Conservation (phyloP, 352 stramenopile species). For the Pythium diclinum region DNA sequence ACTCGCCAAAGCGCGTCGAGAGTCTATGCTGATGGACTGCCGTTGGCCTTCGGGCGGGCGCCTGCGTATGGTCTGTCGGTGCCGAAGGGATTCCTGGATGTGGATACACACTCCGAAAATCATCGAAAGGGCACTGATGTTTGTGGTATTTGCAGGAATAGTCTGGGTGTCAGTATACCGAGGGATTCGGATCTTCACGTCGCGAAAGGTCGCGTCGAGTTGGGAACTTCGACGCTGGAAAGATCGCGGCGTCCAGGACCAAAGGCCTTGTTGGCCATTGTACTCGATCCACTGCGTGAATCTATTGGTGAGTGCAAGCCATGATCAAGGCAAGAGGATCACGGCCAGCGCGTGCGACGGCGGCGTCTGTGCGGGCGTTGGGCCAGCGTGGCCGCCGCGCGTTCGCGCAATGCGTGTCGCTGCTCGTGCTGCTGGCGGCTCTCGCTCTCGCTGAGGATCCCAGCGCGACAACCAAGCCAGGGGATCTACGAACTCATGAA, state of each 20-base stretch:
- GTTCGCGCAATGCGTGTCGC: constrained; percentile 7
- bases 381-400: constrained; percentile 4
- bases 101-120: constrained; percentile 5
- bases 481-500: background rate
- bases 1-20: background rate
- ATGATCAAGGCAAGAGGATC: background rate
- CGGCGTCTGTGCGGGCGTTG: background rate
- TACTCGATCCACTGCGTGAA: too few species aligned
- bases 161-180: background rate
- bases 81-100: background rate
- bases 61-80: background rate
- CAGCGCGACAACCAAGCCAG: background rate
- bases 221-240: background rate
- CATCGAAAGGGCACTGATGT: background rate
- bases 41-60: background rate
- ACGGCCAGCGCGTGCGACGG: background rate
- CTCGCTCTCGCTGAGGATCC: constrained; percentile 22
- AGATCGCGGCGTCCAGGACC: background rate
- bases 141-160: background rate
- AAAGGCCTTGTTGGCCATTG: too few species aligned
- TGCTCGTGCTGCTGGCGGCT: constrained; percentile 24
- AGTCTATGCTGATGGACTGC: background rate
- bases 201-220: constrained; percentile 1
- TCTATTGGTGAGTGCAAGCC: too few species aligned
- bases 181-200: background rate